A percentile compares a stretch with the other conserved stretches of the same genome.
Conservation (phyloP, 441 rosid genomes). For the Croton setiger region DNA sequence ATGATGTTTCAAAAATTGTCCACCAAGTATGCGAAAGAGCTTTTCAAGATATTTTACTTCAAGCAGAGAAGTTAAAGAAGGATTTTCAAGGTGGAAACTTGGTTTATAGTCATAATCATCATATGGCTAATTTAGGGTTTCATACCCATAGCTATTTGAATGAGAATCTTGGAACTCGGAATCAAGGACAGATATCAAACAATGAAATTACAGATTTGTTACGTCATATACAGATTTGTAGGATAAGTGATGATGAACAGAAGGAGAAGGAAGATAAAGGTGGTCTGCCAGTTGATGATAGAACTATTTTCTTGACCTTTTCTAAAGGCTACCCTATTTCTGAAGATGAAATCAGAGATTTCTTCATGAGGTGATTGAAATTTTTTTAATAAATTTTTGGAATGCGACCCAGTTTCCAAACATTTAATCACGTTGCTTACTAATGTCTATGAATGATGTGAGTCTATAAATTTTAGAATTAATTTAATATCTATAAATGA, state of each 20-base stretch:
- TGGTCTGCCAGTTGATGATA: slow-evolving; percentile 26
- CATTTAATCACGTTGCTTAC: too few species aligned
- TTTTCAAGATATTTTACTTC: slow-evolving; percentile 42
- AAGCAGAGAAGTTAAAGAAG: neutral
- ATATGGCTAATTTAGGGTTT: too few species aligned
- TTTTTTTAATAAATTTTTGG: too few species aligned
- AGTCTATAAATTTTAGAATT: too few species aligned
- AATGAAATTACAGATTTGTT: slow-evolving; percentile 25
- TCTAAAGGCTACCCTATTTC: slow-evolving; percentile 65
- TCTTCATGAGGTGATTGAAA: slow-evolving; percentile 43
- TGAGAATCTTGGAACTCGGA: slow-evolving; percentile 3
- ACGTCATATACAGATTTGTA: slow-evolving; percentile 1
- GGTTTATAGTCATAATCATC: too few species aligned
- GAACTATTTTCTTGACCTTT: slow-evolving; percentile 76
- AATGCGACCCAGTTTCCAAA: too few species aligned
- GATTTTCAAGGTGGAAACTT: neutral
- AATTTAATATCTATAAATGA: neutral
- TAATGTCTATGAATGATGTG: too few species aligned
- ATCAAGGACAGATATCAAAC: slow-evolving; percentile 18
- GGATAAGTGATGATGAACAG: neutral
- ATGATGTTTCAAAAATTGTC: slow-evolving; percentile 28
- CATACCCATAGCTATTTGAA: slow-evolving; percentile 1
- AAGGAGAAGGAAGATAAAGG: neutral
- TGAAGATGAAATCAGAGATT: slow-evolving; percentile 43
- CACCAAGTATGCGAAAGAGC: slow-evolving; percentile 42